These are phyloP conservation scores for Chlamydomonas incerta DNA, from an alignment of 139 green algal species.

Conservation along the genomic window DNA sequence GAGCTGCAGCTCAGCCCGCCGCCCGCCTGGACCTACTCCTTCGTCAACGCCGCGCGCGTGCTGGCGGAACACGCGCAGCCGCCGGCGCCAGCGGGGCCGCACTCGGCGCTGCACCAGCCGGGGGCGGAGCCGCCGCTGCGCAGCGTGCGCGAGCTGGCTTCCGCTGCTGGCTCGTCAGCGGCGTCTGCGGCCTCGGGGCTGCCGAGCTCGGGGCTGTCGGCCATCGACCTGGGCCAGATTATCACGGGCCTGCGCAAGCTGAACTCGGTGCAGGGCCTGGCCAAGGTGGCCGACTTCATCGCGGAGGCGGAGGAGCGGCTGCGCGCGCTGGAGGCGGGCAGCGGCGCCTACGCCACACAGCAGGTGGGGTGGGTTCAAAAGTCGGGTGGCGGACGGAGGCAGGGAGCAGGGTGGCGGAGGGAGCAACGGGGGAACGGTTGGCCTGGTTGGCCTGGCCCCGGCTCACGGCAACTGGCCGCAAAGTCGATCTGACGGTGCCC, in stretches of 20 bases:
- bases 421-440: not conserved
- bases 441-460: not conserved
- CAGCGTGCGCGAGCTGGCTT: not conserved
- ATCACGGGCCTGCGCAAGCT: slow-evolving; percentile 34
- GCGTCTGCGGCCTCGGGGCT: not conserved
- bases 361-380: not conserved
- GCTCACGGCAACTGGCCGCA: no score
- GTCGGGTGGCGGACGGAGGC: not conserved
- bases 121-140: not conserved
- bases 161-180: not conserved
- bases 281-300: slow-evolving; percentile 50
- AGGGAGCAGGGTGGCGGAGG: not conserved
- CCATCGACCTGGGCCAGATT: slow-evolving; percentile 45
- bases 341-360: not conserved
- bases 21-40: slow-evolving; percentile 56
- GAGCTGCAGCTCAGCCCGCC: slow-evolving; percentile 47
- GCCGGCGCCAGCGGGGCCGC: not conserved
- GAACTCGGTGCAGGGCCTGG: slow-evolving; percentile 8
- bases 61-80: not conserved
- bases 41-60: slow-evolving; percentile 33
- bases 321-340: not conserved
- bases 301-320: slow-evolving; percentile 3
- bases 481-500: no score
- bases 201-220: not conserved
- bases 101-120: not conserved